Base-by-base conservation (phyloP, 2,329 filamentous ascomycete species). In the Geosmithia flava region DNA sequence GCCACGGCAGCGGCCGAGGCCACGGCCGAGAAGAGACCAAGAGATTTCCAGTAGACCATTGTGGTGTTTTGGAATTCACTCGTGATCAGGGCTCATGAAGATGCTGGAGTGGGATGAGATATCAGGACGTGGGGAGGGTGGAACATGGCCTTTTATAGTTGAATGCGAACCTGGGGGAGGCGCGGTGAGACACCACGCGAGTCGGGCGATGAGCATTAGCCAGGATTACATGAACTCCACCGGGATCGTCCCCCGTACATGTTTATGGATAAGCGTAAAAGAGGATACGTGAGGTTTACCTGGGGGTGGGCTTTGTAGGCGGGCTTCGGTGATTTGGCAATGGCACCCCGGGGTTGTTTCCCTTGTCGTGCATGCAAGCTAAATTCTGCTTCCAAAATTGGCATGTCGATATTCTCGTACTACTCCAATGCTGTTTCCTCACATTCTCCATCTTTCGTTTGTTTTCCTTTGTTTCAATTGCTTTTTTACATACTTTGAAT, bases 1-100 rank as follows among this genome's bases (percentile, higher is more conserved):
- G 4, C 2, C 8, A 30, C 30, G 23, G 44, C 27, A 16, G 27
- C 6, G 16, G 44, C 44, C 27, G 46, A 41, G 39, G 46, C 37
- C 7, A 47, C 13, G 5, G n/a, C 46, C 23, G 39, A 4, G 16
- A 47, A 29, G 20, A 47, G 39, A 39, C 17, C 37, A 20, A 47
- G 40, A 23, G 20, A 23, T 37, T 48, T 48, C 47, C 42, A 48
- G 10, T n/a, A 20, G 13, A 23, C 41, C 46, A 47, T 47, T 13
- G 33, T 37, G 6, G 33, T 11, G 33, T 13, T 3, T 37, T 16
- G 15, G 33, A 16, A 27, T 3, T 37, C 33, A 37, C 6, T 37
- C 13, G 33, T 3, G 11, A 11, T 11, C 33, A 13, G 33, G 3
- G 13, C 33, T 13, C 33, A 37, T 37, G 33, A 11, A 11, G 33